phyloP scores from a whole-genome alignment of 768 basidiomycete genomes.

The Lentinula sp. region DNA sequence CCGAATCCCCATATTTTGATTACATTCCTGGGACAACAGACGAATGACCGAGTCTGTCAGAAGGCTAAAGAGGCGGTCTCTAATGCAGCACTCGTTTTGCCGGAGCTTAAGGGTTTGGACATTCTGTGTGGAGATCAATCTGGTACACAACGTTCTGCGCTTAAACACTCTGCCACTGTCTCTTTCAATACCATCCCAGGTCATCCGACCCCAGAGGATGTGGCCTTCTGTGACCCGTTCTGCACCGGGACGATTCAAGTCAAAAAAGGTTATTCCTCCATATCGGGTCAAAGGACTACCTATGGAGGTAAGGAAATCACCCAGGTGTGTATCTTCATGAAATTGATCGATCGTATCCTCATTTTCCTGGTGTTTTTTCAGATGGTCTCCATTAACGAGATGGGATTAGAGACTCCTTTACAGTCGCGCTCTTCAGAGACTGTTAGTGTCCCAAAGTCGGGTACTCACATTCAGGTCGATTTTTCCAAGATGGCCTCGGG shows the following conservation, averaged over 20 bases:
- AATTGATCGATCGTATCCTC: neutral
- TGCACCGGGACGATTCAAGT: neutral
- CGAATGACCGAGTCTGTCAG: too few species aligned
- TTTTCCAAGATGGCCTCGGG: neutral
- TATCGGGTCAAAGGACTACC: neutral
- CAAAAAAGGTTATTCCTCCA: neutral
- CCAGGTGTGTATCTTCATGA: neutral
- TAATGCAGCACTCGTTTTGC: neutral
- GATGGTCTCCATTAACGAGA: neutral
- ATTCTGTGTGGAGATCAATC: neutral
- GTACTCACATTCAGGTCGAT: neutral
- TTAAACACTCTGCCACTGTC: neutral
- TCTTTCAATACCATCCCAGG: neutral
- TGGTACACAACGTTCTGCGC: too few species aligned
- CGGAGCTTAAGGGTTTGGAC: neutral
- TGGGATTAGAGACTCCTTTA: neutral
- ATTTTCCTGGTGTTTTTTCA: neutral
- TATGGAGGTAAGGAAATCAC: neutral
- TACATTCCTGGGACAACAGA: neutral
- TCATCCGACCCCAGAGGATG: neutral
- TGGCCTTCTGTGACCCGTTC: neutral
- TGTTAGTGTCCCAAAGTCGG: neutral
- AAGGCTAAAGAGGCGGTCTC: too few species aligned
- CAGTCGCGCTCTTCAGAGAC: neutral
- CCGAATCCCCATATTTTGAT: neutral